Evolutionary conservation across 805 yeast genomes (phyloP), one percentile per base, ranked within the genome.

Genomic region (Kuraishia floccosa): DNA sequence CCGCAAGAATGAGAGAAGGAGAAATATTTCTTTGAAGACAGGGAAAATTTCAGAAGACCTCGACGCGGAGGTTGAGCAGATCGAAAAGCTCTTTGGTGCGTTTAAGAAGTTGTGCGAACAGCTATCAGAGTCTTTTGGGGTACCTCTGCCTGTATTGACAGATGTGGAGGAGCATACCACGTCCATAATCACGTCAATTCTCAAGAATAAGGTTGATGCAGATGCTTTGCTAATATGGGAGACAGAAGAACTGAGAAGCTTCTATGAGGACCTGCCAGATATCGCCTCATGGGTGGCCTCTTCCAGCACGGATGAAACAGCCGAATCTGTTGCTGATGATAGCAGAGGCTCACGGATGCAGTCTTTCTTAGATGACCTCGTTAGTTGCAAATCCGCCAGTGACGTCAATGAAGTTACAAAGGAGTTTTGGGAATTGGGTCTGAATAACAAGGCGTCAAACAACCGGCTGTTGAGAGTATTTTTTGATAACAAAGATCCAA

Each of bases 371-470:
- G 26, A 23, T 22, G 37, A 23, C 28, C 39, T 53, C 28, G 50
- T 55, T 39, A 34, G 15, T 3, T 13, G 17, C 0, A 45, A 53
- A 3, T 56, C 67, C 1, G 69, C 60, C 6, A 57, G 62, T 28
- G 75, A 65, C 13, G 52, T 77, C 13, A 80, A 76, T 35, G 50
- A 55, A 3, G 49, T 68, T 4, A 68, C 65, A 1, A 36, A 47
- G 11, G 60, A 57, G 6, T 77, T 68, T 48, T 68, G 79, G 69
- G 32, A 37, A 3, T 39, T 51, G n/a, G 53, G 52, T 6, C 51
- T 84, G 16, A 69, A 77, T 46, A 82, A 81, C 44, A 83, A 78
- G 48, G 86, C 91, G 0, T 73, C 93, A 0, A 67, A 64, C 29
- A 68, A 72, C 39, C 60, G 84, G 39, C 46, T 86, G 6, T 44